Evolutionary conservation across 805 yeast species (phyloP).

Genomic region (Candida sanyiensis): DNA sequence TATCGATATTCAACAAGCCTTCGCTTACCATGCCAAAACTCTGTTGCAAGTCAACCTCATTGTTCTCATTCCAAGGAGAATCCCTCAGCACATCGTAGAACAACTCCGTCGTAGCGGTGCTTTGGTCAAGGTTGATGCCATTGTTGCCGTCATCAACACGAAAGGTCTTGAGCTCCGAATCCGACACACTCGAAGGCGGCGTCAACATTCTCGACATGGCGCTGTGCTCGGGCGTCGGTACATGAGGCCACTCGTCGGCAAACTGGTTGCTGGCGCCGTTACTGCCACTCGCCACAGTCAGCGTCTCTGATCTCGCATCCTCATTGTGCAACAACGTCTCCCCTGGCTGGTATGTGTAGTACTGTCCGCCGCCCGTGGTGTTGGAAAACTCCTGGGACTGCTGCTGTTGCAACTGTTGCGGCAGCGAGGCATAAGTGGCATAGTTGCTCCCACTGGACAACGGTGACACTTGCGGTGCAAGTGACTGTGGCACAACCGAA

Average conservation of each 20-base stretch:
- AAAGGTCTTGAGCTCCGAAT: conserved; percentile 6
- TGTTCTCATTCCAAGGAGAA: conserved; percentile 19
- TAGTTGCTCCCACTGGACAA: neutral
- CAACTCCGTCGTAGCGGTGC: neutral
- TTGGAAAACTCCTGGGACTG: no score
- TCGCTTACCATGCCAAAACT: conserved; percentile 7
- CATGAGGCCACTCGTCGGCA: conserved; percentile 20
- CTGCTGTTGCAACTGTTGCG: neutral
- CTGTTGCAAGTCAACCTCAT: conserved; percentile 7
- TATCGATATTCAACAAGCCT: neutral
- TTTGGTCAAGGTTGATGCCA: neutral
- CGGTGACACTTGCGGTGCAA: neutral
- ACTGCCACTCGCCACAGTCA: neutral
- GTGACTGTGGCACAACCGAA: neutral
- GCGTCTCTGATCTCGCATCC: neutral
- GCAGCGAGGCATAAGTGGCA: conserved; percentile 1
- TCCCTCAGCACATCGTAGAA: conserved; percentile 15
- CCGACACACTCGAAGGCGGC: conserved; percentile 21
- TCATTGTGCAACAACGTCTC: conserved; percentile 1
- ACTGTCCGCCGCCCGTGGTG: no score
- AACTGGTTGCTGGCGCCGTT: neutral
- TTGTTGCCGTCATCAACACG: neutral
- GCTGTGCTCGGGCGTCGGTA: conserved; percentile 16
- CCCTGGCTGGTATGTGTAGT: conserved; percentile 6
- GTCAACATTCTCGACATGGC: conserved; percentile 12